Evolutionary conservation across 2,329 filamentous ascomycete species (phyloP).

Genomic region (Neofusicoccum laricinum): DNA sequence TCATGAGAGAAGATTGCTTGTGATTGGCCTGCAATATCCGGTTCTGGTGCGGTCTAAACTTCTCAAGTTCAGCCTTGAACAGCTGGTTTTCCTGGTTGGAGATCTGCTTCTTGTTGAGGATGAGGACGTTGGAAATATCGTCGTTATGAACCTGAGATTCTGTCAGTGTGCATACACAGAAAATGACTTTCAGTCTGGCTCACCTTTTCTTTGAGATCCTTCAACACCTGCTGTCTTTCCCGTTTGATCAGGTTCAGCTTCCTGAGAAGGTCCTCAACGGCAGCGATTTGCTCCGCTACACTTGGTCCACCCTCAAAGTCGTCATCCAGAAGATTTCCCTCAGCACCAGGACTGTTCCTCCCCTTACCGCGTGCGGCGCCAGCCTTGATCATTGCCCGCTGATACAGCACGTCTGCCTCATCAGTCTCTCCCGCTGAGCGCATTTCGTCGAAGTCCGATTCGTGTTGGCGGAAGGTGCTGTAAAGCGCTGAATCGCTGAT

Average conservation of each 20-base stretch:
- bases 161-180: not conserved
- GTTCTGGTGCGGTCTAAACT: slow-evolving; percentile 90
- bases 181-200: slow-evolving; percentile 21
- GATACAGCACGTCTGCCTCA: slow-evolving; percentile 85
- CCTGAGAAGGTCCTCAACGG: slow-evolving; percentile 85
- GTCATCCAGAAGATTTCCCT: slow-evolving; percentile 83
- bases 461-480: slow-evolving; percentile 79
- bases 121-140: slow-evolving; percentile 95
- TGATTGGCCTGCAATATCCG: slow-evolving; percentile 89
- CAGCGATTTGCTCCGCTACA: slow-evolving; percentile 83
- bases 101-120: slow-evolving; percentile 96
- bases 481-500: slow-evolving; percentile 83
- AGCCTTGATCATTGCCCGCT: slow-evolving; percentile 77
- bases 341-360: slow-evolving; percentile 63
- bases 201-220: slow-evolving; percentile 97
- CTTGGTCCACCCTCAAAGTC: slow-evolving; percentile 81
- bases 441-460: slow-evolving; percentile 93
- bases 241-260: slow-evolving; percentile 90
- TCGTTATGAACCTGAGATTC: slow-evolving; percentile 77
- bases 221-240: slow-evolving; percentile 86
- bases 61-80: slow-evolving; percentile 95
- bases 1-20: slow-evolving; percentile 91
- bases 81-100: slow-evolving; percentile 87
- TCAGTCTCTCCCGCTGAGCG: slow-evolving; percentile 80
- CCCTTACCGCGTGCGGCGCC: slow-evolving; percentile 56